A percentile compares a stretch with the other conserved stretches of the same genome.
Conservation (phyloP, 257 asterid genomes). For the Jaltomata sinuosa region DNA sequence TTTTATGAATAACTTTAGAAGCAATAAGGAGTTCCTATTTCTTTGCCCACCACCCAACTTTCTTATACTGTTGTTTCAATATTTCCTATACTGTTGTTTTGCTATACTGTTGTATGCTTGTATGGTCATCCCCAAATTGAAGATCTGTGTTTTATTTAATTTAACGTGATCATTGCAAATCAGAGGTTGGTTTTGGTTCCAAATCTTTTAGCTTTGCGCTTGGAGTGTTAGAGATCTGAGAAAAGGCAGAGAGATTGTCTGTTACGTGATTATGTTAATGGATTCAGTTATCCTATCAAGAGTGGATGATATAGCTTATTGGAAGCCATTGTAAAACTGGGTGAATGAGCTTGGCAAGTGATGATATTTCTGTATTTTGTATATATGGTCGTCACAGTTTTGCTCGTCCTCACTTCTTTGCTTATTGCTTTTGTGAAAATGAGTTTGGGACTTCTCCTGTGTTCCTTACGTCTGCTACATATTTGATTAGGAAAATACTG, state of each 20-base stretch:
- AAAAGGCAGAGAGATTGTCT: neutral
- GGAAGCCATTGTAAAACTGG: neutral
- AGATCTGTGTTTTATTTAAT: too few relatives aligned
- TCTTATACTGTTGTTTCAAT: too few relatives aligned
- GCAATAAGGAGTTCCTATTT: too few relatives aligned
- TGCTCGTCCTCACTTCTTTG: neutral
- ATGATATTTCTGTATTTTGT: neutral
- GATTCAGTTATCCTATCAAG: neutral
- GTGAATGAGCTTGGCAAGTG: neutral
- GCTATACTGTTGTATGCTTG: too few relatives aligned
- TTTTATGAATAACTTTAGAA: too few relatives aligned
- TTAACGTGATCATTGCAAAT: neutral
- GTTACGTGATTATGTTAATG: neutral
- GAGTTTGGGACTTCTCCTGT: neutral
- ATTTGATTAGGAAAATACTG: too few relatives aligned
- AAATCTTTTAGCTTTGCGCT: neutral
- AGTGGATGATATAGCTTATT: neutral
- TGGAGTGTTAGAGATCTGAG: neutral
- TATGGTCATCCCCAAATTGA: neutral
- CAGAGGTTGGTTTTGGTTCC: neutral
- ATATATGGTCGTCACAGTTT: neutral
- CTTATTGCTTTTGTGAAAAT: neutral
- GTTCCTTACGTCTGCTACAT: neutral
- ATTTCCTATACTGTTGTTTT: too few relatives aligned
- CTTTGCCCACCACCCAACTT: too few relatives aligned